Percentiles rank a stretch among this genome's conserved stretches.
These are phyloP conservation scores for Trichoderma simmonsii DNA, from an alignment of 2,329 filamentous ascomycete species.

Conservation along the genomic window DNA sequence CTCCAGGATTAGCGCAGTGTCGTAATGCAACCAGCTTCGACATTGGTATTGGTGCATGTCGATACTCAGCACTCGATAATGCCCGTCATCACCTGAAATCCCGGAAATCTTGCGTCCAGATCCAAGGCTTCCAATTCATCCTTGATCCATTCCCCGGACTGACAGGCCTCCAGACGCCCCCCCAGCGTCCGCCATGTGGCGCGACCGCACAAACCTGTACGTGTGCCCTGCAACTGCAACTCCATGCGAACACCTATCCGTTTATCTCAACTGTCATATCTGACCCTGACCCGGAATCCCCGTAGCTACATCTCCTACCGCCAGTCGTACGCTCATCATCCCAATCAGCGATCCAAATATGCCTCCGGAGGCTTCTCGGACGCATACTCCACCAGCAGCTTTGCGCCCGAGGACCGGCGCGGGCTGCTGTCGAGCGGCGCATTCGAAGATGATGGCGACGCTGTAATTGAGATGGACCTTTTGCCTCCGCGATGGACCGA, in stretches of 20 bases:
- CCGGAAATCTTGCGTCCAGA: conserved; percentile 22
- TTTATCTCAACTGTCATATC: conserved; percentile 12
- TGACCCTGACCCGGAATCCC: not conserved
- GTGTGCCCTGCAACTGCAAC: conserved; percentile 27
- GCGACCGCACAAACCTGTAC: conserved; percentile 98
- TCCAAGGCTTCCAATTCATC: conserved; percentile 14
- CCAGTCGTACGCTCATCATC: conserved; percentile 96
- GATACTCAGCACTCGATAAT: not conserved
- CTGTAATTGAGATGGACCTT: conserved; percentile 97
- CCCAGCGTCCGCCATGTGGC: conserved; percentile 79
- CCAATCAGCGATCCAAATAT: conserved; percentile 77
- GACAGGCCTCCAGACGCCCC: conserved; percentile 28
- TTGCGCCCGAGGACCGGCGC: conserved; percentile 55
- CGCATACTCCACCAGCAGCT: conserved; percentile 49
- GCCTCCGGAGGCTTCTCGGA: conserved; percentile 56
- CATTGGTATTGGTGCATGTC: not conserved
- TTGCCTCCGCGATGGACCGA: conserved; percentile 95
- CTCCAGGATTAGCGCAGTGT: not conserved
- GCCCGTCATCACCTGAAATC: conserved; percentile 16
- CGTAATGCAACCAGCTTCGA: conserved; percentile 19
- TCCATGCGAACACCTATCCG: not conserved
- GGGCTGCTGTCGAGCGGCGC: conserved; percentile 80
- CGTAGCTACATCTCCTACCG: conserved; percentile 95
- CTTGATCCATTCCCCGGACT: conserved; percentile 19
- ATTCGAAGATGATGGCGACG: conserved; percentile 84